A percentile compares a stretch with the other conserved stretches of the same genome.
Conservation (phyloP, 352 stramenopile species). For the Globisporangium polare region DNA sequence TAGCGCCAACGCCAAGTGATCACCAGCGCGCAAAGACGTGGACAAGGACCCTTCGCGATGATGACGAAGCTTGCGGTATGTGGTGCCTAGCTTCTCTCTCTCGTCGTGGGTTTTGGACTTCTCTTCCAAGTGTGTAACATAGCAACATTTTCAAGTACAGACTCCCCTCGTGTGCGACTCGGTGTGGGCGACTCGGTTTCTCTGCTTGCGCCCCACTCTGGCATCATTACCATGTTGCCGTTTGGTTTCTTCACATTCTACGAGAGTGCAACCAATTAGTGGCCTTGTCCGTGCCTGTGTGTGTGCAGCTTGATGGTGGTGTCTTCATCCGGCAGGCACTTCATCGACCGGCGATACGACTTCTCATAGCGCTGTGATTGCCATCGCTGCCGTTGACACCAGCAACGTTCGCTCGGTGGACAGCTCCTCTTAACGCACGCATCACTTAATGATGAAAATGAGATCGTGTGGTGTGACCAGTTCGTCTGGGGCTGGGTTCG, state of each 20-base stretch:
- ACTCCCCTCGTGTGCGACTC: background rate
- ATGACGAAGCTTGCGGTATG: background rate
- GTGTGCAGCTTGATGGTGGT: too few species aligned
- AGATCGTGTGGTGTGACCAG: conserved; percentile 55
- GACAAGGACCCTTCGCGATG: too few species aligned
- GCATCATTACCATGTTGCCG: too few species aligned
- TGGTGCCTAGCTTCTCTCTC: background rate
- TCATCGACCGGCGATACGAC: too few species aligned
- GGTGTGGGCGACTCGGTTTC: background rate
- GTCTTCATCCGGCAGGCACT: too few species aligned
- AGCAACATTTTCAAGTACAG: conserved; percentile 2
- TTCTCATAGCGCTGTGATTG: too few species aligned
- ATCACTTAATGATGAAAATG: conserved; percentile 64
- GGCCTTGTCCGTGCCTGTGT: too few species aligned
- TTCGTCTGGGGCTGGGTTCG: conserved; percentile 57
- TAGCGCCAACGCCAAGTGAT: background rate
- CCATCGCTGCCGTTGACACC: background rate
- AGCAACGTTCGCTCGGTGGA: too few species aligned
- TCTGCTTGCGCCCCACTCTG: too few species aligned
- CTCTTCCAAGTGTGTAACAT: conserved; percentile 4
- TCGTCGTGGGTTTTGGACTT: background rate
- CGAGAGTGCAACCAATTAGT: too few species aligned
- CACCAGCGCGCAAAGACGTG: background rate
- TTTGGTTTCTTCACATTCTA: too few species aligned
- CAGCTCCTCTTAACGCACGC: too few species aligned